These are phyloP conservation scores for Brassica hybrid DNA, from an alignment of 441 rosid genomes.

Conservation along the genomic window DNA sequence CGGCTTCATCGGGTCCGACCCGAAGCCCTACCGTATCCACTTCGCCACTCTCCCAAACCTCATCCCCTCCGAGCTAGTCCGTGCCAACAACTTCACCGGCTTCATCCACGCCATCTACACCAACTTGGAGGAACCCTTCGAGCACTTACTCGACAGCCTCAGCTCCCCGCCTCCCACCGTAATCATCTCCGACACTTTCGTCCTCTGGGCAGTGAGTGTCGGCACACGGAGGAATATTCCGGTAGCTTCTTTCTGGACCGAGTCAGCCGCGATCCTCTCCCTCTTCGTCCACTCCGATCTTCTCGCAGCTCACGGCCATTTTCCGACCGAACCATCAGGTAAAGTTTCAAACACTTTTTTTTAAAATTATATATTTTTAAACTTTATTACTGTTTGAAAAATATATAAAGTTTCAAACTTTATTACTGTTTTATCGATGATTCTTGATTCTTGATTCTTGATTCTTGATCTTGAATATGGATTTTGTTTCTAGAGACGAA, in stretches of 20 bases:
- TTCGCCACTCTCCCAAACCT: conserved; percentile 60
- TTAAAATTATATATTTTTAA: too few relatives aligned
- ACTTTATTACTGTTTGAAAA: too few relatives aligned
- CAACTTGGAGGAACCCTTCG: conserved; percentile 54
- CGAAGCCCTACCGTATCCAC: conserved; percentile 43
- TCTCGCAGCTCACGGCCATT: conserved; percentile 51
- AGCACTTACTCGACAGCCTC: conserved; percentile 53
- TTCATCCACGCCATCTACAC: conserved; percentile 54
- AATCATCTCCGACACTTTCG: conserved; percentile 52
- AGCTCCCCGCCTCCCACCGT: conserved; percentile 33
- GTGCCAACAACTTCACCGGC: conserved; percentile 47
- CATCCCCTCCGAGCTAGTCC: conserved; percentile 64
- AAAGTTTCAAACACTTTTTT: not conserved
- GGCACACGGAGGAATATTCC: conserved; percentile 55
- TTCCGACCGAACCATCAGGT: conserved; percentile 45
- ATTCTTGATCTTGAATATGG: too few relatives aligned
- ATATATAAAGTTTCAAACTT: too few relatives aligned
- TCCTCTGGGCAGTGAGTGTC: conserved; percentile 51
- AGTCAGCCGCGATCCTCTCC: conserved; percentile 49
- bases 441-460: not conserved
- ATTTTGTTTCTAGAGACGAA: conserved; percentile 7
- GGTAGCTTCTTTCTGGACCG: conserved; percentile 52
- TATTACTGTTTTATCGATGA: too few relatives aligned
- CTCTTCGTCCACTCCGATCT: conserved; percentile 54
- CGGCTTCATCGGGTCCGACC: conserved; percentile 52